phyloP scores from a whole-genome alignment of 257 asterid species.

The Salvia rosmarinus region DNA sequence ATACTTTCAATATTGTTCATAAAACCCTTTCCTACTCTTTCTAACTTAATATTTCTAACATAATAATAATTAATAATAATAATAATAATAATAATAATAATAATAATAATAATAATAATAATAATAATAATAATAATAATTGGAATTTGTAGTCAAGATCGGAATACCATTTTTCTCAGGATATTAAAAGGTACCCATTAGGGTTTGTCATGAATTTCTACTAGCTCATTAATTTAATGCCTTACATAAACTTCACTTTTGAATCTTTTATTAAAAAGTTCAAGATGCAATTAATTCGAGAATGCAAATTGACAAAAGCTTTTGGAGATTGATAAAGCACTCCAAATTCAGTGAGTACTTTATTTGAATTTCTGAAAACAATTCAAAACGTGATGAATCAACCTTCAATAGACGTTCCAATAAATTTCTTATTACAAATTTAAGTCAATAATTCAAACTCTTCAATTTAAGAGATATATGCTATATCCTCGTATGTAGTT shows the following conservation, averaged over 20 bases:
- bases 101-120: too few species aligned
- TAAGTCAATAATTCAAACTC: too few species aligned
- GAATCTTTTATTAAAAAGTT: neutral
- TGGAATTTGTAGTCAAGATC: neutral
- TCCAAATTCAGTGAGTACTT: neutral
- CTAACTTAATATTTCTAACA: neutral
- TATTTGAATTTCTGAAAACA: neutral
- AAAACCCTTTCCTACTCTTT: neutral
- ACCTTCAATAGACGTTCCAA: neutral
- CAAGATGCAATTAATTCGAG: neutral
- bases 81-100: neutral
- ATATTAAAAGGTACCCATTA: slow-evolving; percentile 5
- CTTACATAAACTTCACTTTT: neutral
- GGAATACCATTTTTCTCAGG: neutral
- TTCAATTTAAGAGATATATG: too few species aligned
- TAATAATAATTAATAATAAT: neutral
- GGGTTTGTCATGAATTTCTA: slow-evolving; percentile 14
- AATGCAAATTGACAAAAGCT: neutral
- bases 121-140: neutral
- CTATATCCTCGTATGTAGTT: too few species aligned
- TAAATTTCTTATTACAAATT: too few species aligned
- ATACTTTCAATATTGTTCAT: neutral
- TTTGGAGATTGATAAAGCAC: neutral
- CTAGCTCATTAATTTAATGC: neutral
- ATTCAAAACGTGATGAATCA: neutral